A percentile compares a stretch with the other conserved stretches of the same genome.
Conservation (phyloP, 805 yeast genomes). For the Lachancea mirantina region DNA sequence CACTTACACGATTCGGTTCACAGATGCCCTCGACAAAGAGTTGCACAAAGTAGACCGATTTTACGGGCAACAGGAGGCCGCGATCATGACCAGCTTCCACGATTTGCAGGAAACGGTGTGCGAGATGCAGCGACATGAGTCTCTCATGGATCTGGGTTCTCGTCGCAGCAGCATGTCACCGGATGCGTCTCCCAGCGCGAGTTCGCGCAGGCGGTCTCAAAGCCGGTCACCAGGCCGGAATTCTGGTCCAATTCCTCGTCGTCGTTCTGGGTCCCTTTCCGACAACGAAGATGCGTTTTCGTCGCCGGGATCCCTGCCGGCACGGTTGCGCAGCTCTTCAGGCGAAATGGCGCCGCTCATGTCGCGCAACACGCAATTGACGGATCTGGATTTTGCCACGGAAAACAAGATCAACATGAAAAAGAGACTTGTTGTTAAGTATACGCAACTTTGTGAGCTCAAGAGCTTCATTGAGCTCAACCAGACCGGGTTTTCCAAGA, state of each 20-base stretch:
- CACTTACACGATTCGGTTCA: constrained; percentile 55
- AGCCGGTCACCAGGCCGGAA: no score
- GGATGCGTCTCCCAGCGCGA: constrained; percentile 2
- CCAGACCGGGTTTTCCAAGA: constrained; percentile 82
- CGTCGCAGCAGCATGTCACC: constrained; percentile 7
- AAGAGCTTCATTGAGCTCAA: constrained; percentile 79
- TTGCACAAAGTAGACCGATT: constrained; percentile 68
- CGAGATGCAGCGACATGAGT: constrained; percentile 41
- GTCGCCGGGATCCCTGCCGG: neutral
- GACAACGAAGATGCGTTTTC: constrained; percentile 12
- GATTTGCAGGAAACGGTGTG: constrained; percentile 54
- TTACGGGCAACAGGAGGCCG: constrained; percentile 56
- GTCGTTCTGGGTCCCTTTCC: constrained; percentile 4
- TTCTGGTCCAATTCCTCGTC: constrained; percentile 5
- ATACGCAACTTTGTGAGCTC: constrained; percentile 72
- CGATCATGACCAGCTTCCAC: constrained; percentile 36
- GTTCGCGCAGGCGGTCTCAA: no score
- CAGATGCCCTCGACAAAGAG: constrained; percentile 70
- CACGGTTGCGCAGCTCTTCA: constrained; percentile 3
- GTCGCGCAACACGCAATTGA: constrained; percentile 7
- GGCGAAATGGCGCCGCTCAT: constrained; percentile 7
- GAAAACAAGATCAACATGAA: constrained; percentile 51
- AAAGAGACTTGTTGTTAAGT: constrained; percentile 56
- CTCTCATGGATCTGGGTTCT: constrained; percentile 3
- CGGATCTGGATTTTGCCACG: constrained; percentile 12